Percentiles rank a stretch among this genome's conserved stretches.
phyloP scores from a whole-genome alignment of 306 rosid genomes.

The Quillaja saponaria region DNA sequence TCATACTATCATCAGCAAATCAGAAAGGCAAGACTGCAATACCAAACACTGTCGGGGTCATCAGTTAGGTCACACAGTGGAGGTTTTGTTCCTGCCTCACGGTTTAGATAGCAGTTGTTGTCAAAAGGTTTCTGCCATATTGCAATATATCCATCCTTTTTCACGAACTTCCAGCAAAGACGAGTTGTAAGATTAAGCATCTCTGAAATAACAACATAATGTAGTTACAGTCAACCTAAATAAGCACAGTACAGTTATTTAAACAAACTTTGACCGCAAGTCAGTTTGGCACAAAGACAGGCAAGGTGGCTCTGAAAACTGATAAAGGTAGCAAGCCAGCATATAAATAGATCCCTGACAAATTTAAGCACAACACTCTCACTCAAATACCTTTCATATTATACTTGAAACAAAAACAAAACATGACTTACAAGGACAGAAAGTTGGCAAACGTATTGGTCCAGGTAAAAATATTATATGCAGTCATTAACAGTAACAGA shows the following conservation, averaged over 20 bases:
- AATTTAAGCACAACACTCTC: conserved; percentile 4
- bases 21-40: conserved; percentile 32
- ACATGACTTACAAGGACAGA: neutral
- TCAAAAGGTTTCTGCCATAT: conserved; percentile 78
- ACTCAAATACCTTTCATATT: conserved; percentile 22
- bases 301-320: conserved; percentile 1
- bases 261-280: conserved; percentile 18
- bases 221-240: conserved; percentile 22
- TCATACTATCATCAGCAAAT: conserved; percentile 16
- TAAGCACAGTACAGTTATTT: conserved; percentile 10
- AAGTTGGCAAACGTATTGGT: neutral
- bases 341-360: conserved; percentile 2
- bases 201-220: conserved; percentile 48
- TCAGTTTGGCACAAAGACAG: conserved; percentile 5
- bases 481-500: neutral
- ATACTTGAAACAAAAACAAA: neutral
- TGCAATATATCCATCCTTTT: conserved; percentile 85
- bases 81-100: conserved; percentile 73
- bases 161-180: conserved; percentile 88
- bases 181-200: conserved; percentile 87
- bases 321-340: conserved; percentile 11
- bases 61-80: conserved; percentile 73
- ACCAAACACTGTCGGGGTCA: conserved; percentile 91
- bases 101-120: conserved; percentile 71
- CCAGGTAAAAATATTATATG: neutral